Evolutionary conservation across 192 early-diverging fungal genomes (phyloP).

Genomic region (Coemansia sp.): DNA sequence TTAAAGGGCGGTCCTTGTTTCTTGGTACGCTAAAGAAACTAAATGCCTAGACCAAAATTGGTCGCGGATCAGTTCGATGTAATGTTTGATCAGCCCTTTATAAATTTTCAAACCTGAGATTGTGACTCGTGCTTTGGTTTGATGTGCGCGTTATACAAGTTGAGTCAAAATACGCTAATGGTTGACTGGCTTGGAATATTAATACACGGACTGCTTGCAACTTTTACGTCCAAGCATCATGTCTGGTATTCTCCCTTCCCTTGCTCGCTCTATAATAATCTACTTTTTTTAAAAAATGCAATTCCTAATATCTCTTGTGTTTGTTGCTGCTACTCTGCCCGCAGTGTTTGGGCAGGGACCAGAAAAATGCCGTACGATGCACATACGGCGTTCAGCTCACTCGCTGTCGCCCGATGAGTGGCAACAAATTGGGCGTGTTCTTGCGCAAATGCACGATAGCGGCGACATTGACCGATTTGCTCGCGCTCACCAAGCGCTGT

Average conservation of each 20-base stretch:
- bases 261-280: too few species aligned
- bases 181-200: too few species aligned
- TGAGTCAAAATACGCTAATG: too few species aligned
- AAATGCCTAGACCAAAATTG: too few species aligned
- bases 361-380: constrained; percentile 20
- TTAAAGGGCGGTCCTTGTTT: too few species aligned
- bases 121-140: too few species aligned
- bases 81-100: too few species aligned
- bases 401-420: constrained; percentile 36
- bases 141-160: too few species aligned
- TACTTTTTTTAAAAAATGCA: background rate
- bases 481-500: constrained; percentile 31
- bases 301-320: constrained; percentile 3
- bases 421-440: constrained; percentile 25
- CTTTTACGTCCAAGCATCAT: background rate
- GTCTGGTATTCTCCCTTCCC: background rate
- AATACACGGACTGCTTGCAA: too few species aligned
- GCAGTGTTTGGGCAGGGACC: constrained; percentile 16
- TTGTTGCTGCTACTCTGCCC: constrained; percentile 6
- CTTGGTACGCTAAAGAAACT: too few species aligned
- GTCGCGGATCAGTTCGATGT: too few species aligned
- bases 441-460: constrained; percentile 25
- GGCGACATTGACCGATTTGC: constrained; percentile 45
- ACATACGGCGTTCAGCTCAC: constrained; percentile 39
- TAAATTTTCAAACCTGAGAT: too few species aligned